Percentiles rank a stretch among this genome's conserved stretches.
Conservation (phyloP, 768 basidiomycete species). For the Rhizopogon sp. region DNA sequence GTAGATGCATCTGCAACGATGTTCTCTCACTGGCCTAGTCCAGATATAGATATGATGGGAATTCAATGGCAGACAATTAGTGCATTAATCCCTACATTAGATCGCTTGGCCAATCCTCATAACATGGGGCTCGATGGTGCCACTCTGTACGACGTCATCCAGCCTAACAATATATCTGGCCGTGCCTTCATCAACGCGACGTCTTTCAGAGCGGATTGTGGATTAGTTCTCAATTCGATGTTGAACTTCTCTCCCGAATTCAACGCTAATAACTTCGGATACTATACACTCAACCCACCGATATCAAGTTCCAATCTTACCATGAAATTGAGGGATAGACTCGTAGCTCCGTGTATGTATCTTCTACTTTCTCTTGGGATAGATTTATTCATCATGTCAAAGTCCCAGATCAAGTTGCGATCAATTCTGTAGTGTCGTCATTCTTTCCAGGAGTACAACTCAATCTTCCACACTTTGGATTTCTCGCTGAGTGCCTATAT, state of each 20-base stretch:
- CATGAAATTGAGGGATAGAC: not conserved
- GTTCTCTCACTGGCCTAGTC: conserved; percentile 5
- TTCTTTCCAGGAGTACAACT: not conserved
- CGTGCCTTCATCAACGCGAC: conserved; percentile 11
- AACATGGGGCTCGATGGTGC: conserved; percentile 9
- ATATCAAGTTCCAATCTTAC: conserved; percentile 2
- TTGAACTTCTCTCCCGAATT: not conserved
- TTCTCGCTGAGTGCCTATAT: not conserved
- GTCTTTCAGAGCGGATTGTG: conserved; percentile 4
- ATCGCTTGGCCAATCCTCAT: not conserved
- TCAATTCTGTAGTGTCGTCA: not conserved
- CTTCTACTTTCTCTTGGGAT: not conserved
- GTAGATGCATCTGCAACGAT: not conserved
- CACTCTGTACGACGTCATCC: conserved; percentile 8
- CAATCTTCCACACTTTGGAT: not conserved
- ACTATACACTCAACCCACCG: not conserved
- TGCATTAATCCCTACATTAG: not conserved
- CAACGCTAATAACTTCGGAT: not conserved
- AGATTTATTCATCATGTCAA: not conserved
- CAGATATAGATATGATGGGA: not conserved
- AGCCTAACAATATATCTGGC: not conserved
- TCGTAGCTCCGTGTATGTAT: not conserved
- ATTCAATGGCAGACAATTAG: not conserved
- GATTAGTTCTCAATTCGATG: conserved; percentile 3
- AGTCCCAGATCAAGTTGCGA: not conserved